These are phyloP conservation scores for Lathyrus sativus DNA, from an alignment of 306 rosid genomes.

Conservation along the genomic window DNA sequence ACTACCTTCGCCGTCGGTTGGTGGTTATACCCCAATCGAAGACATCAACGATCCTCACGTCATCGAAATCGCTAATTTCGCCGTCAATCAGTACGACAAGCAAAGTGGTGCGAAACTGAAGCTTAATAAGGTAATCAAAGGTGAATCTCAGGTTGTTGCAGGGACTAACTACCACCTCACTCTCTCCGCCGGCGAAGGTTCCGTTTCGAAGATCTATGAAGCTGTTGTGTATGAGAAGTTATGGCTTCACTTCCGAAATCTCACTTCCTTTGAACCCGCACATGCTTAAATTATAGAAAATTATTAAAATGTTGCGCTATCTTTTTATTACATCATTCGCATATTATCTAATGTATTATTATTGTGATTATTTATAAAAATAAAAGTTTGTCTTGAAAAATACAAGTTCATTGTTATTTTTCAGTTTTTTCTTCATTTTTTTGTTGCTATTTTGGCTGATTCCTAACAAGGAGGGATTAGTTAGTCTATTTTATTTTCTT, in stretches of 20 bases:
- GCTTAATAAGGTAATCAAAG: neutral
- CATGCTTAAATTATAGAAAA: neutral
- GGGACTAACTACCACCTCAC: slow-evolving; percentile 32
- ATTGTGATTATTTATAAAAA: neutral
- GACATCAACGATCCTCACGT: neutral
- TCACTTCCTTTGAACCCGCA: slow-evolving; percentile 17
- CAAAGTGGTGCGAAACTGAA: neutral
- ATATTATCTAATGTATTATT: neutral
- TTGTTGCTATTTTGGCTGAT: neutral
- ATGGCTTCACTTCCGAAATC: slow-evolving; percentile 38
- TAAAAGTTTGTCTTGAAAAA: neutral
- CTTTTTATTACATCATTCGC: neutral
- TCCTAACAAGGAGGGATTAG: neutral
- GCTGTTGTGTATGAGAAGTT: slow-evolving; percentile 44
- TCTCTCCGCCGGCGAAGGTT: slow-evolving; percentile 31
- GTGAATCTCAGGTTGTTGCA: slow-evolving; percentile 11
- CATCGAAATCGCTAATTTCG: neutral
- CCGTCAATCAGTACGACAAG: neutral
- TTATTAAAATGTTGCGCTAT: neutral
- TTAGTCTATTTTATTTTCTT: too few species aligned
- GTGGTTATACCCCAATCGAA: neutral
- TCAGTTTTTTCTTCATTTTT: too few species aligned
- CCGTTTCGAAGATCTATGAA: slow-evolving; percentile 16
- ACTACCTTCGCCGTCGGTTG: neutral
- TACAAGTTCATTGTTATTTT: too few species aligned